These are phyloP conservation scores for Dicorynia guianensis DNA, from an alignment of 306 rosid genomes.

Conservation along the genomic window DNA sequence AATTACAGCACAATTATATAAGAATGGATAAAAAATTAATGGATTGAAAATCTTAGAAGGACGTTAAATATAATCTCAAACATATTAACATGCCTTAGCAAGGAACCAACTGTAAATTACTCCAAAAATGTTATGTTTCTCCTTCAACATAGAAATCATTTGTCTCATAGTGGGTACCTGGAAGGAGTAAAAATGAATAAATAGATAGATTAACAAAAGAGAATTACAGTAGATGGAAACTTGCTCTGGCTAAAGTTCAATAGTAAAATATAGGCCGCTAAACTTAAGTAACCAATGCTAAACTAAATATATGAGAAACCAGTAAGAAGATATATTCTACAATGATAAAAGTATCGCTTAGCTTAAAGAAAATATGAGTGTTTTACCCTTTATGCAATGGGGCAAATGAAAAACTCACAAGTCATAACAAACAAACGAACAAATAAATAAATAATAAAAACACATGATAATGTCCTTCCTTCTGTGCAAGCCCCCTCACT, in stretches of 20 bases:
- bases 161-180: conserved; percentile 65
- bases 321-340: background rate
- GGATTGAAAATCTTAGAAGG: background rate
- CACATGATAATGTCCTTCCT: background rate
- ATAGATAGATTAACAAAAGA: too few relatives aligned
- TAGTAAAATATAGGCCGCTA: background rate
- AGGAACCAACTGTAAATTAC: conserved; percentile 59
- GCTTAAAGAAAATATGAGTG: background rate
- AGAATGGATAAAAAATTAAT: background rate
- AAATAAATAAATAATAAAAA: too few relatives aligned
- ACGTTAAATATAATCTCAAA: background rate
- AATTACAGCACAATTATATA: background rate
- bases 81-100: conserved; percentile 55
- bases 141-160: conserved; percentile 58
- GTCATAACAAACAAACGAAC: background rate
- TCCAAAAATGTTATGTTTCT: conserved; percentile 52
- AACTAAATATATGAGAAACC: background rate
- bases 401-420: background rate
- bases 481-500: background rate
- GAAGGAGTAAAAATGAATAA: background rate
- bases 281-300: background rate
- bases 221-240: background rate
- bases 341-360: background rate
- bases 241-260: background rate
- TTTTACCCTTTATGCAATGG: background rate